phyloP scores from a whole-genome alignment of 306 rosid genomes.

The Glycine latifolia region DNA sequence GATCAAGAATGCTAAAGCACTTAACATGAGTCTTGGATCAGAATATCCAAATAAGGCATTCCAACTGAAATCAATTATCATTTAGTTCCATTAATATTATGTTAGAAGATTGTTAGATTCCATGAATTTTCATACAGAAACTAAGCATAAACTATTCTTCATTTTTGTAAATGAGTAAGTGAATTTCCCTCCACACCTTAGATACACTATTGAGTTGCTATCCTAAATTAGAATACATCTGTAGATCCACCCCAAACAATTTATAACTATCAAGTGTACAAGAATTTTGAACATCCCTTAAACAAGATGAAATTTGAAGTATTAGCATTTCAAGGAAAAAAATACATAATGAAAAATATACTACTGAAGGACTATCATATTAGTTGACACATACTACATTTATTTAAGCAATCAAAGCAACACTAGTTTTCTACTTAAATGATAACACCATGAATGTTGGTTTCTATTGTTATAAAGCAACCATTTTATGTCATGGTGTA shows the following conservation, averaged over 20 bases:
- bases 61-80: not conserved
- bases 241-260: slow-evolving; percentile 60
- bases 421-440: not conserved
- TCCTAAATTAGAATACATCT: slow-evolving; percentile 38
- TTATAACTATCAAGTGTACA: slow-evolving; percentile 50
- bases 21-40: slow-evolving; percentile 70
- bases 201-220: slow-evolving; percentile 29
- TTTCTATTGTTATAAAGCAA: slow-evolving; percentile 16
- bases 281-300: slow-evolving; percentile 44
- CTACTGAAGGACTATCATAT: not conserved
- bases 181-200: not conserved
- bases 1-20: slow-evolving; percentile 74
- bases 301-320: slow-evolving; percentile 33
- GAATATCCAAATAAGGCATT: not conserved
- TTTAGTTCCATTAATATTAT: not conserved
- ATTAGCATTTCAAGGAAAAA: not conserved
- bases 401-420: slow-evolving; percentile 2
- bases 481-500: not conserved
- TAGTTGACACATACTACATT: slow-evolving; percentile 1
- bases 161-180: too few relatives aligned
- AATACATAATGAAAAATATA: slow-evolving; percentile 6
- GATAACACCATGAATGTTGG: too few relatives aligned
- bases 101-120: not conserved
- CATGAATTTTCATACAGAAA: not conserved
- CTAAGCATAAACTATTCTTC: too few relatives aligned